Base-by-base conservation (phyloP, 805 yeast genomes). In the Yarrowia sp. region DNA sequence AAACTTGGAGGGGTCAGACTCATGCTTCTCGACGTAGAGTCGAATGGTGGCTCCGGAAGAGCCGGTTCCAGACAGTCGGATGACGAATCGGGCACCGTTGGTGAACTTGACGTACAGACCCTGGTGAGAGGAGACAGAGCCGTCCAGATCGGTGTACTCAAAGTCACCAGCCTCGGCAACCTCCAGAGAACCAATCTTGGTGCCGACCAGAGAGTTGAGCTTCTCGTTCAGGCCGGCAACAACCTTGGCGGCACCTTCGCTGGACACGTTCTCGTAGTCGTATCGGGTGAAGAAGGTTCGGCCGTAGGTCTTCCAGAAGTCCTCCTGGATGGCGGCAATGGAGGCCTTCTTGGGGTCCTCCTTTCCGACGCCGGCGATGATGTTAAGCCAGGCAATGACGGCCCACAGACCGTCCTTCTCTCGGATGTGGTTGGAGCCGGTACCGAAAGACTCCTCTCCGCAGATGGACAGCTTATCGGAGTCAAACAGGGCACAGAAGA, bases 331-430 rank as follows among this genome's bases (percentile, higher is more conserved):
- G 49, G 86, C 84, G 72, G 86, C 86, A 74, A 94, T 92, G 38
- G 95, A 85, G 32, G 90, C 89, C 59, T 81, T 82, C 64, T 91
- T 89, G 75, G 88, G 83, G 65, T 81, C 76, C 74, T 84, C 82
- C 71, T 79, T 73, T 75, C 87, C 87, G 77, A 89, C 92, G 56
- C 89, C 91, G 32, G 98, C 98, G 75, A 94, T 84, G 68, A 94
- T 92, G 76, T 95, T 95, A 76, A 95, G 85, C 99, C 99, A 94
- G 7, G 98, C 98, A 71, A 92, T 86, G 75, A 94, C 87, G 45
- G 98, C 98, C 99, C 99, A 94, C 70, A 94, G 80, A 71, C 99
- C 99, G 80, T 94, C 99, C 79, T 94, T 94, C 79, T 94, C 99
- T 78, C 99, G 89, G 72, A 95, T 90, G 77, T 94, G 99, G 81